A percentile compares a stretch with the other conserved stretches of the same genome.
Evolutionary conservation across 129 eudicot species (phyloP).

Genomic region (carrot (Daucus carota)): DH1_v3.0 NC_030384.2:46013501-46014000

Average conservation of each 20-base stretch:
- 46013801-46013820: no score
- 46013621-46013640: background rate
- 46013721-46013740: background rate
- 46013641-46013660: background rate
- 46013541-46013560: background rate
- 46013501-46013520: no score
- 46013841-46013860: no score
- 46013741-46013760: background rate
- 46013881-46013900: no score
- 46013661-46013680: background rate
- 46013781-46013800: background rate
- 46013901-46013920: no score
- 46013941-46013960: no score
- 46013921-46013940: no score
- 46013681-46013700: background rate
- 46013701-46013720: background rate
- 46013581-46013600: background rate
- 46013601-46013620: background rate
- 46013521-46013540: background rate
- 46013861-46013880: no score
- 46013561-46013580: background rate
- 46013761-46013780: background rate
- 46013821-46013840: no score
- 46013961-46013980: no score
- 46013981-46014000: no score